phyloP scores from a whole-genome alignment of 306 rosid genomes.

The Comarum palustre region DNA sequence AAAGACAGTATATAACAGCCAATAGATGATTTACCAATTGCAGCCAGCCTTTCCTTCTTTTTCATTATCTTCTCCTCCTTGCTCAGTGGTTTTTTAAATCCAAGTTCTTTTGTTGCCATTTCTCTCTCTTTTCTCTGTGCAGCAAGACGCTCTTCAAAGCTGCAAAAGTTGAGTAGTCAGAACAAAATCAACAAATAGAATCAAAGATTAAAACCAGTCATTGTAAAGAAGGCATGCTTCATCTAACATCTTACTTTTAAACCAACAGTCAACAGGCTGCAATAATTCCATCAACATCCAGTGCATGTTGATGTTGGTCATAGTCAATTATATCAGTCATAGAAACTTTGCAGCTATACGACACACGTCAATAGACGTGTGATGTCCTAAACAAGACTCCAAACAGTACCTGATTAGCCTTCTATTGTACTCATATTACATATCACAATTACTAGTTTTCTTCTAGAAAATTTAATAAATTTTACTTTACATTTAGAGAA shows the following conservation, averaged over 20 bases:
- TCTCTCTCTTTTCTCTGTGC: conserved; percentile 94
- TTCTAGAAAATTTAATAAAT: background rate
- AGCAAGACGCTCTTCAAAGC: conserved; percentile 95
- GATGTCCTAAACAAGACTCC: background rate
- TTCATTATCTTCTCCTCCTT: conserved; percentile 81
- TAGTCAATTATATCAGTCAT: background rate
- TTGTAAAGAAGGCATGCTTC: conserved; percentile 9
- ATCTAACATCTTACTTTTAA: conserved; percentile 16
- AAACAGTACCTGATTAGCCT: background rate
- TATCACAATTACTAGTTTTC: background rate
- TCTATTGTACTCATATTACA: background rate
- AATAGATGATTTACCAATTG: conserved; percentile 69
- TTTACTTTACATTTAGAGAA: conserved; percentile 17
- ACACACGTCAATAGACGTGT: background rate
- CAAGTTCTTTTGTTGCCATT: conserved; percentile 61
- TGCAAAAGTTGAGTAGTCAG: conserved; percentile 28
- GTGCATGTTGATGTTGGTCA: background rate
- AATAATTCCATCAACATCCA: background rate
- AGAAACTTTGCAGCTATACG: background rate
- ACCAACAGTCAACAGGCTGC: background rate
- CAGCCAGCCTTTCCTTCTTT: conserved; percentile 95
- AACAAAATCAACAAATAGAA: background rate
- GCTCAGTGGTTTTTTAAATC: conserved; percentile 80
- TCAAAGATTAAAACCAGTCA: background rate
- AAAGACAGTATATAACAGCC: conserved; percentile 1